These are phyloP conservation scores for Psidium friedrichsthalianum DNA, from an alignment of 345 rosid genomes.

Conservation along the genomic window DNA sequence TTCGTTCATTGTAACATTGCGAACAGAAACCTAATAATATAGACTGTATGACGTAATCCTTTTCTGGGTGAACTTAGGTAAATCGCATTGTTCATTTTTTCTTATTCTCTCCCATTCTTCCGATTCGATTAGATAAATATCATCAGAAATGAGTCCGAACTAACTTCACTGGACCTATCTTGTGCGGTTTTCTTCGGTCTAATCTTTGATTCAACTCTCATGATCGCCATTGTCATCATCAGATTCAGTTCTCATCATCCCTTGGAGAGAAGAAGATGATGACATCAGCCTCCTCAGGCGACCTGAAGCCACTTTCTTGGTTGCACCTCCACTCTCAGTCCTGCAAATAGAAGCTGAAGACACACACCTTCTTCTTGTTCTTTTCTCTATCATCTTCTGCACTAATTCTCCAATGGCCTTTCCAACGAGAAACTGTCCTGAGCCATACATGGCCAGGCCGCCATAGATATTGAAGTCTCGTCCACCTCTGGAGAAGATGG, in stretches of 20 bases:
- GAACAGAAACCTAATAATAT: too few species aligned
- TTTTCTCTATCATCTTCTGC: not conserved
- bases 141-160: not conserved
- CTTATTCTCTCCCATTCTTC: too few species aligned
- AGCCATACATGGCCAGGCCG: not conserved
- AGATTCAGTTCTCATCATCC: not conserved
- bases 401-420: not conserved
- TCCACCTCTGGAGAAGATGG: not conserved
- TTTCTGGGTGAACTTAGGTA: too few species aligned
- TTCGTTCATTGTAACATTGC: too few species aligned
- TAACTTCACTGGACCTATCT: not conserved
- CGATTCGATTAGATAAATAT: too few species aligned
- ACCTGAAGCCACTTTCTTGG: constrained; percentile 32
- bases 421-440: not conserved
- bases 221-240: not conserved
- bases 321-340: constrained; percentile 7
- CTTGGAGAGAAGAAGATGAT: constrained; percentile 18
- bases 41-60: too few species aligned
- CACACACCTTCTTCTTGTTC: not conserved
- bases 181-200: not conserved
- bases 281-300: constrained; percentile 25
- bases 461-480: not conserved
- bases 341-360: constrained; percentile 3
- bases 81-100: too few species aligned
- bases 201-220: not conserved